These are phyloP conservation scores for Gorgonomyces haynaldii DNA, from an alignment of 192 early-diverging fungal species.

Conservation along the genomic window DNA sequence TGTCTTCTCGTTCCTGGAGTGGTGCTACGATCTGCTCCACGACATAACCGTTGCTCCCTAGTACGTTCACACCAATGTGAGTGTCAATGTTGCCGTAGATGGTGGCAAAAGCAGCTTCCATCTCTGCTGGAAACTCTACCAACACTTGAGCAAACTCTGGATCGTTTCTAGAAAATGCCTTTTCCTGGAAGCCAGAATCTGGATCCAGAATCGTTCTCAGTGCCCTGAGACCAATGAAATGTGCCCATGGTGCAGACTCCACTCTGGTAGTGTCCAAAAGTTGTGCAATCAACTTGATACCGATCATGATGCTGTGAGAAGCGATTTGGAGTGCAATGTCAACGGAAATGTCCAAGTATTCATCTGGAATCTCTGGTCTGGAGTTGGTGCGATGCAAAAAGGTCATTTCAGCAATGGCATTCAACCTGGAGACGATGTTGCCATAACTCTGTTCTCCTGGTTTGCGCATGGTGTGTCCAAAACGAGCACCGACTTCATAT, in stretches of 20 bases:
- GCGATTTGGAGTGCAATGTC: constrained; percentile 40
- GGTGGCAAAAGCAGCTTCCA: constrained; percentile 16
- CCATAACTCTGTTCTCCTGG: constrained; percentile 26
- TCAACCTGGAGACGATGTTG: constrained; percentile 20
- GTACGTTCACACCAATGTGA: constrained; percentile 19
- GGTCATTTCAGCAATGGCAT: constrained; percentile 28
- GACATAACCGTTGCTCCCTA: constrained; percentile 22
- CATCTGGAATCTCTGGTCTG: constrained; percentile 14
- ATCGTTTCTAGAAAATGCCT: constrained; percentile 11
- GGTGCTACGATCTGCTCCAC: constrained; percentile 10
- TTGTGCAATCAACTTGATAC: constrained; percentile 20
- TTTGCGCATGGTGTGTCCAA: constrained; percentile 17
- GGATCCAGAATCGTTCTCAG: constrained; percentile 31
- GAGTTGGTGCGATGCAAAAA: constrained; percentile 23
- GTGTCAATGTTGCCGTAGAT: constrained; percentile 24
- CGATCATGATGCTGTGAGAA: constrained; percentile 28
- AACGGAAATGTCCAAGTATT: constrained; percentile 27
- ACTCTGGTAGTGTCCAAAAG: constrained; percentile 15
- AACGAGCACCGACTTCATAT: constrained; percentile 10
- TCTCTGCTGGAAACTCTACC: constrained; percentile 22
- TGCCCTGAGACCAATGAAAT: constrained; percentile 29
- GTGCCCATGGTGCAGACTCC: constrained; percentile 14
- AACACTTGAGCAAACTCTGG: constrained; percentile 21
- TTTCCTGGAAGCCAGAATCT: constrained; percentile 25
- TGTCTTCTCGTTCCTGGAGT: too few species aligned